These are phyloP conservation scores for Penicillium sclerotiorum DNA, from an alignment of 2,329 filamentous ascomycete genomes.

Conservation along the genomic window DNA sequence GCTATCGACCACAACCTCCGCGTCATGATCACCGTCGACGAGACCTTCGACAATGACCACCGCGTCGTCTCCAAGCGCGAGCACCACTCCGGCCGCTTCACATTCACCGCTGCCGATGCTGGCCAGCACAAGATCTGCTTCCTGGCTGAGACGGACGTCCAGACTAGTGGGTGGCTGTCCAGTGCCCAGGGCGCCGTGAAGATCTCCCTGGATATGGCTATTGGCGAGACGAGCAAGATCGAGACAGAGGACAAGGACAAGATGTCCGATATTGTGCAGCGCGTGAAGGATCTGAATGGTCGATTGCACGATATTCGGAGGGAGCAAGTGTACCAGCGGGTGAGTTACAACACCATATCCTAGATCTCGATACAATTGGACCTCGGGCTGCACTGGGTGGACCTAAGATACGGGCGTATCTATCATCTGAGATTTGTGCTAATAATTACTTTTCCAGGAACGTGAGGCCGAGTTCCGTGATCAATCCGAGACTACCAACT, in stretches of 20 bases:
- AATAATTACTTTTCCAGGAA: constrained; percentile 62
- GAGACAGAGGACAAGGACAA: constrained; percentile 93
- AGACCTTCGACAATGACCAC: constrained; percentile 97
- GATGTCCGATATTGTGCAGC: constrained; percentile 83
- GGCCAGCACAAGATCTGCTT: constrained; percentile 97
- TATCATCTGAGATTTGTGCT: no score
- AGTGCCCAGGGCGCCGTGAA: constrained; percentile 75
- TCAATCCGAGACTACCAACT: constrained; percentile 91
- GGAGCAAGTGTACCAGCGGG: constrained; percentile 95
- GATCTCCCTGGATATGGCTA: constrained; percentile 84
- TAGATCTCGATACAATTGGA: no score
- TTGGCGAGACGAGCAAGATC: constrained; percentile 91
- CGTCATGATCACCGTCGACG: constrained; percentile 91
- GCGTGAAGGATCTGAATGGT: constrained; percentile 85
- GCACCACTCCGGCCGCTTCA: constrained; percentile 77
- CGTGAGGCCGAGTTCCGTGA: constrained; percentile 97
- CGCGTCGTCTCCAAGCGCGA: constrained; percentile 89
- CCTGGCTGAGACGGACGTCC: constrained; percentile 74
- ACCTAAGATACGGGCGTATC: no score
- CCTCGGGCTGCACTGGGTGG: no score
- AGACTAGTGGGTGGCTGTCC: constrained; percentile 71
- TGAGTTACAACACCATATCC: constrained; percentile 44
- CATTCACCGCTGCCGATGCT: constrained; percentile 91
- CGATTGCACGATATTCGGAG: constrained; percentile 84
- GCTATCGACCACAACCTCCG: constrained; percentile 72